phyloP scores from a whole-genome alignment of 495 filamentous ascomycete species.

The Talaromyces adpressus region DNA sequence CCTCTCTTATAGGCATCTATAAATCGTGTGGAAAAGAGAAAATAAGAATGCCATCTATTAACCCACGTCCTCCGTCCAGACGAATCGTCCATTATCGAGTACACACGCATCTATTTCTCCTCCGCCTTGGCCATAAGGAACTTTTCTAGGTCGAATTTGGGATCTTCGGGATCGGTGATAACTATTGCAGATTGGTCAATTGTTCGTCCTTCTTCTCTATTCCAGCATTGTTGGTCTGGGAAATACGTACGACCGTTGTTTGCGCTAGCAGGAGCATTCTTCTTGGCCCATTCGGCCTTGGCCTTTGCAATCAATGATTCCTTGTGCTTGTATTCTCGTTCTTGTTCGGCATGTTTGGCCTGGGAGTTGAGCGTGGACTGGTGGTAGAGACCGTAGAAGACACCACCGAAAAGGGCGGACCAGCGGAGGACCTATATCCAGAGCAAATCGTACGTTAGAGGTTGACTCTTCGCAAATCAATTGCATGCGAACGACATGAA shows the following conservation, averaged over 20 bases:
- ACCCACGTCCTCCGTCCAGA: conserved; percentile 2
- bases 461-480: background rate
- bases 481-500: background rate
- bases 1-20: background rate
- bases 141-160: conserved; percentile 85
- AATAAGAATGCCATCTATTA: conserved; percentile 8
- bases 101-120: conserved; percentile 37
- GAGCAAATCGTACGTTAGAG: conserved; percentile 10
- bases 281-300: conserved; percentile 81
- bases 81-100: conserved; percentile 10
- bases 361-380: conserved; percentile 65
- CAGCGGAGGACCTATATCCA: conserved; percentile 80
- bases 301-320: conserved; percentile 81
- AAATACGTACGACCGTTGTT: conserved; percentile 52
- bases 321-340: conserved; percentile 83
- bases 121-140: conserved; percentile 61
- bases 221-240: background rate
- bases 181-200: conserved; percentile 39
- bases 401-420: conserved; percentile 76
- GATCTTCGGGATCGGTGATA: conserved; percentile 73
- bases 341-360: conserved; percentile 55
- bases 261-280: conserved; percentile 49
- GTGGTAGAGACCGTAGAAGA: conserved; percentile 90
- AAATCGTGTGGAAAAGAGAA: background rate
- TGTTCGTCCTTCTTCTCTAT: background rate